These are phyloP conservation scores for Arabidopsis lyrata DNA, from an alignment of 441 rosid genomes.

Conservation along the genomic window DNA sequence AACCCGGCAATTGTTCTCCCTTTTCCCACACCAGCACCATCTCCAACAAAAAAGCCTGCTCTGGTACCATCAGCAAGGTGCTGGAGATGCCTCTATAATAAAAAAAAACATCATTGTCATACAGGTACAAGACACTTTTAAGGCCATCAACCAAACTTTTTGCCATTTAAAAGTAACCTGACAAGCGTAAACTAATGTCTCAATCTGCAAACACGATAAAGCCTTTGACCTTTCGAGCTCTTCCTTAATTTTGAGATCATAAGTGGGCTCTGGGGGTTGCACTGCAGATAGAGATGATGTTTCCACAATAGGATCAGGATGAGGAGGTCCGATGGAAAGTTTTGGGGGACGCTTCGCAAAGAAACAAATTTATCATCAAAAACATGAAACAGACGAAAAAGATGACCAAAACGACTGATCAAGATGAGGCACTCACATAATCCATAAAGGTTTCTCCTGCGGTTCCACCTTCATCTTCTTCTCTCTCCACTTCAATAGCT, in stretches of 20 bases:
- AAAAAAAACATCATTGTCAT: conserved; percentile 37
- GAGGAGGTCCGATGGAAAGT: conserved; percentile 92
- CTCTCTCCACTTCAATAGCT: conserved; percentile 97
- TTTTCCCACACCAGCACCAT: conserved; percentile 99
- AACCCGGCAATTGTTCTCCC: conserved; percentile 98
- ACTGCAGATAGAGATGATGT: conserved; percentile 97
- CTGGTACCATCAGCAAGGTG: conserved; percentile 86
- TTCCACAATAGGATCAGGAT: conserved; percentile 97
- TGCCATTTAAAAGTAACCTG: conserved; percentile 66
- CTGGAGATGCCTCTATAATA: conserved; percentile 88
- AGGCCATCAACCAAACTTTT: conserved; percentile 39
- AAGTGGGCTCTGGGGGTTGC: conserved; percentile 96
- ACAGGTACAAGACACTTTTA: conserved; percentile 36
- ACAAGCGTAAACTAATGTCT: conserved; percentile 96
- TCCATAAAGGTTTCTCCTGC: conserved; percentile 96
- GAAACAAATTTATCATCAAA: conserved; percentile 17
- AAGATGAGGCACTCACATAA: conserved; percentile 69
- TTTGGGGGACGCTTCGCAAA: conserved; percentile 85
- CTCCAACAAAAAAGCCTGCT: conserved; percentile 98
- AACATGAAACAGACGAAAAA: background rate
- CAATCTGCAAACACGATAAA: conserved; percentile 98
- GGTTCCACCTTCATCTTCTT: conserved; percentile 97
- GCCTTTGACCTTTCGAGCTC: conserved; percentile 74
- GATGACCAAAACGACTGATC: conserved; percentile 28
- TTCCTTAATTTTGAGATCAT: conserved; percentile 78